Conservation (phyloP, 1,284 basidiomycete genomes). For the Chalciporus sp. region DNA sequence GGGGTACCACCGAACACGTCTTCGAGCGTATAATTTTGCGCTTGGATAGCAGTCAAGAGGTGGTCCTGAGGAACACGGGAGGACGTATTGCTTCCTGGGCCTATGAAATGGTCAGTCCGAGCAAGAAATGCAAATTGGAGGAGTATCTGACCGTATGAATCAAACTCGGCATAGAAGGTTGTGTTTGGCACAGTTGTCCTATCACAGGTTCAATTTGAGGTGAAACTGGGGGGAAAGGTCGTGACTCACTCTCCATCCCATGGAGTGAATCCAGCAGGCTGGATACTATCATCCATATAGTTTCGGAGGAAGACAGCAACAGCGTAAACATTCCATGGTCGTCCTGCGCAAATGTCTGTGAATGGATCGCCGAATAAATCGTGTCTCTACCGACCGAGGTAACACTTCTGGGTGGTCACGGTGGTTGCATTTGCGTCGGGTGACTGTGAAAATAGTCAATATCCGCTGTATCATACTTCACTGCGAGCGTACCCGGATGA, state of each 20-base stretch:
- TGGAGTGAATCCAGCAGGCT: constrained; percentile 52
- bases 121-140: neutral
- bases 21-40: constrained; percentile 45
- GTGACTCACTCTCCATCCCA: constrained; percentile 29
- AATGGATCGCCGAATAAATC: too few relatives aligned
- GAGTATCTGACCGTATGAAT: constrained; percentile 46
- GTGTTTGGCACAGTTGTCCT: constrained; percentile 53
- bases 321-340: too few relatives aligned
- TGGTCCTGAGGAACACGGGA: constrained; percentile 48
- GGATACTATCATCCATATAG: constrained; percentile 62
- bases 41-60: too few relatives aligned
- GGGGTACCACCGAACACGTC: constrained; percentile 52
- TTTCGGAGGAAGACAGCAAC: too few relatives aligned
- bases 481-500: too few relatives aligned
- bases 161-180: constrained; percentile 62
- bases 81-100: too few relatives aligned
- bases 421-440: constrained; percentile 58
- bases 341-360: too few relatives aligned
- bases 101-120: too few relatives aligned
- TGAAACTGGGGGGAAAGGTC: too few relatives aligned
- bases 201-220: neutral
- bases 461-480: too few relatives aligned
- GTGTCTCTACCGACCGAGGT: constrained; percentile 51
- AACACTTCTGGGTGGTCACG: constrained; percentile 49
- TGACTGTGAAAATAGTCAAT: constrained; percentile 41